Conservation (phyloP, 2,329 filamentous ascomycete genomes). For the Ophiosphaerella herpotricha region DNA sequence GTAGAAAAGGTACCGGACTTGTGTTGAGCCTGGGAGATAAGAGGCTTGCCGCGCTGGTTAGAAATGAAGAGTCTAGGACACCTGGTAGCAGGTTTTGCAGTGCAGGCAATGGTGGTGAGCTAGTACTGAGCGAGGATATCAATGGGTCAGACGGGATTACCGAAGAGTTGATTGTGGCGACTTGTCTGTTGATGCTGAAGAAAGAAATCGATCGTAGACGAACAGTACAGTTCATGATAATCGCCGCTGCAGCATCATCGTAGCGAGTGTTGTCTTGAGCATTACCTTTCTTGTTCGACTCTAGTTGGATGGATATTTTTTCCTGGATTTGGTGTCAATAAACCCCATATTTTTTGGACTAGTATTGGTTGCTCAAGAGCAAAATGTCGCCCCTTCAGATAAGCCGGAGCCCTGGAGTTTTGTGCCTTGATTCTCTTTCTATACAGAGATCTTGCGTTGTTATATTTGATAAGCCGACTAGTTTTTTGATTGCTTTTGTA, state of each 20-base stretch:
- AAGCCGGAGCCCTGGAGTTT: too few relatives aligned
- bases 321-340: too few relatives aligned
- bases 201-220: slow-evolving; percentile 66
- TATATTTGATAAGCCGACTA: too few relatives aligned
- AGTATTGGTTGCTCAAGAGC: too few relatives aligned
- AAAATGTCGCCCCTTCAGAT: too few relatives aligned
- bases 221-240: slow-evolving; percentile 55
- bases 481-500: too few relatives aligned
- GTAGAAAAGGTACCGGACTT: slow-evolving; percentile 24
- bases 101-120: slow-evolving; percentile 50
- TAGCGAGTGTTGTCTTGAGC: neutral
- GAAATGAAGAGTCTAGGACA: slow-evolving; percentile 49
- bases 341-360: too few relatives aligned
- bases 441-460: too few relatives aligned
- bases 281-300: neutral
- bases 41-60: slow-evolving; percentile 47
- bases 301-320: neutral
- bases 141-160: slow-evolving; percentile 29
- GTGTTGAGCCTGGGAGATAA: slow-evolving; percentile 18
- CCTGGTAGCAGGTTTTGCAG: slow-evolving; percentile 41
- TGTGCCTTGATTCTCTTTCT: too few relatives aligned
- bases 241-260: slow-evolving; percentile 28
- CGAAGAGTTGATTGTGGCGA: slow-evolving; percentile 59
- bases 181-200: slow-evolving; percentile 66
- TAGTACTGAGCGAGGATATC: slow-evolving; percentile 53